Evolutionary conservation across 345 rosid genomes (phyloP).

Genomic region (Dimocarpus longan): DNA sequence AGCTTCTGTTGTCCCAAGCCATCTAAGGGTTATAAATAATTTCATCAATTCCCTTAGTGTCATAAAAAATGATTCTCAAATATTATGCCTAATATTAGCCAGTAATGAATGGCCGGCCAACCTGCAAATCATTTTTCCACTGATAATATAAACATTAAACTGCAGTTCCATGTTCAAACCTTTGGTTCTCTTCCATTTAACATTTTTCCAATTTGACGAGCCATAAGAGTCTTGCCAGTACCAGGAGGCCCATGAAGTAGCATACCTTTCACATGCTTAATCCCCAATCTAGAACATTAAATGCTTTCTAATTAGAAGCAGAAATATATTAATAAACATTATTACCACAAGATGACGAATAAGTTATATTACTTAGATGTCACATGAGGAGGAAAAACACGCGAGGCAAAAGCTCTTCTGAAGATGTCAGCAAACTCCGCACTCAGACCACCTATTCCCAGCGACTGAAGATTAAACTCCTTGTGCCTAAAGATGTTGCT

Average conservation of each 20-base stretch:
- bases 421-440: constrained; percentile 99
- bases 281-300: constrained; percentile 81
- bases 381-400: constrained; percentile 98
- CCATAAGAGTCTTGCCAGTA: constrained; percentile 98
- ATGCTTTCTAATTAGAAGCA: constrained; percentile 23
- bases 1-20: neutral
- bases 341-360: constrained; percentile 23
- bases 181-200: constrained; percentile 98
- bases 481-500: constrained; percentile 92
- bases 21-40: no score
- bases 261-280: constrained; percentile 98
- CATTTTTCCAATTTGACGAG: constrained; percentile 99
- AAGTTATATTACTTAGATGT: constrained; percentile 65
- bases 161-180: constrained; percentile 44
- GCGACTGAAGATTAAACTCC: constrained; percentile 91
- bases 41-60: neutral
- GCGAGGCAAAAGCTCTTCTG: constrained; percentile 99
- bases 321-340: constrained; percentile 11
- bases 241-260: constrained; percentile 99
- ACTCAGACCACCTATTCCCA: constrained; percentile 98
- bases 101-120: neutral
- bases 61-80: neutral
- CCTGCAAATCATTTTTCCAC: no score
- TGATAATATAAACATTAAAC: neutral
- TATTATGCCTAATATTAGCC: neutral